Base-by-base conservation (phyloP, 345 rosid species). In the Salix udensis region DNA sequence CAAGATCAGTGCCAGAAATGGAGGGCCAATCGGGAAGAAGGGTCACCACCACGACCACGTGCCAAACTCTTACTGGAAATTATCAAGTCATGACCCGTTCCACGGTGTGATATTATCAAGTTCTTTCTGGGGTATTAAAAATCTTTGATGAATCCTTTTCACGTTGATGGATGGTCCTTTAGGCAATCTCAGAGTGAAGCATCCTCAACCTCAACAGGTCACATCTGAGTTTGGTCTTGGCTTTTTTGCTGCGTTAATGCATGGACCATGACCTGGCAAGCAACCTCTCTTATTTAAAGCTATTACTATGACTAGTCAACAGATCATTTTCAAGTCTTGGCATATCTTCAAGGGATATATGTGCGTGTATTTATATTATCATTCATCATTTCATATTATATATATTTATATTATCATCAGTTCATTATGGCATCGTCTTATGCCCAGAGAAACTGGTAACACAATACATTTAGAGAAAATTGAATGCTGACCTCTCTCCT, bases 1-100 rank as follows among this genome's bases (percentile, higher is more conserved):
- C 73, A 65, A 67, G 60, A 76, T 78, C 82, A 76, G 31, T 23
- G 72, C 70, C 65, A 53, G 71, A 30, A 62, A 44, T 37, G 0
- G 39, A 67, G 72, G 80, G 53, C 74, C 62, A 74, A 66, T 52
- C 30, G n/a, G 10, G 6, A 30, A 34, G 11, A 58, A 79, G 81
- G 87, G 77, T 31, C 34, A 31, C 85, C 84, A 70, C 75, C 76
- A 62, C 61, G 36, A 18, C 77, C 81, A 81, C 67, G 81, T 76
- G 82, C 72, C 34, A 4, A 31, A 31, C 4, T 31, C 34, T 31
- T 31, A 31, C 34, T 31, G 44, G 15, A 55, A 69, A 64, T 67
- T 23, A 55, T 75, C 73, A 48, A 70, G 76, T 82, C 82, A 48
- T 65, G 15, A 71, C 74, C 82, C 30, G 71, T 67, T 74, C 72